Conservation (phyloP, 306 rosid genomes). For the Malus asiatica region DNA sequence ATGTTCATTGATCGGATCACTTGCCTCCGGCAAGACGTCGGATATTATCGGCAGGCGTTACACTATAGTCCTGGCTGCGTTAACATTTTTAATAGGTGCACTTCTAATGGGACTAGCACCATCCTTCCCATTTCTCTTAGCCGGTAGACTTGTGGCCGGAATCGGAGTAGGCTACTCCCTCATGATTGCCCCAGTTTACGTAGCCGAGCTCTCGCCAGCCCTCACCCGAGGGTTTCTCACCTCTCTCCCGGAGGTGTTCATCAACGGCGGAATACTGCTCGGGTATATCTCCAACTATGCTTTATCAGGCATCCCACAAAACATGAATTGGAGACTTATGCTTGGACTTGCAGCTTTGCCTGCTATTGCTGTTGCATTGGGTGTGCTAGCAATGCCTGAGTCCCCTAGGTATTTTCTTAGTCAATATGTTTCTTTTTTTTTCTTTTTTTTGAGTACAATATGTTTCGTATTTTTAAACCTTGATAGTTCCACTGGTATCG, state of each 20-base stretch:
- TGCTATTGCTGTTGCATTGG: conserved; percentile 39
- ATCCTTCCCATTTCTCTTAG: conserved; percentile 41
- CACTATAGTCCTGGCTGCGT: conserved; percentile 39
- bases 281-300: conserved; percentile 61
- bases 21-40: conserved; percentile 32
- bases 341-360: conserved; percentile 62
- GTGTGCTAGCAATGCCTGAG: conserved; percentile 63
- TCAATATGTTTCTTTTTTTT: no score
- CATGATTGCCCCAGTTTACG: conserved; percentile 71
- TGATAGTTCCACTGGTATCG: not conserved
- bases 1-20: conserved; percentile 32
- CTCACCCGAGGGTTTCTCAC: conserved; percentile 68
- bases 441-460: no score
- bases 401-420: conserved; percentile 41
- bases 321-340: conserved; percentile 64
- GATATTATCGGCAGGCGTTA: conserved; percentile 36
- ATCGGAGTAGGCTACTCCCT: conserved; percentile 69
- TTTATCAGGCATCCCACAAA: conserved; percentile 34
- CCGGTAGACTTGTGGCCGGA: conserved; percentile 59
- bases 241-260: conserved; percentile 82
- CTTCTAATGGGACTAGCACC: conserved; percentile 65
- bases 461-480: not conserved
- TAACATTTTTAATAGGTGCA: conserved; percentile 56
- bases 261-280: conserved; percentile 57
- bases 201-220: conserved; percentile 67